Percentiles rank a stretch among this genome's conserved stretches.
Conservation (phyloP, 163 green algal genomes). For the Trebouxia gelatinosa region DNA sequence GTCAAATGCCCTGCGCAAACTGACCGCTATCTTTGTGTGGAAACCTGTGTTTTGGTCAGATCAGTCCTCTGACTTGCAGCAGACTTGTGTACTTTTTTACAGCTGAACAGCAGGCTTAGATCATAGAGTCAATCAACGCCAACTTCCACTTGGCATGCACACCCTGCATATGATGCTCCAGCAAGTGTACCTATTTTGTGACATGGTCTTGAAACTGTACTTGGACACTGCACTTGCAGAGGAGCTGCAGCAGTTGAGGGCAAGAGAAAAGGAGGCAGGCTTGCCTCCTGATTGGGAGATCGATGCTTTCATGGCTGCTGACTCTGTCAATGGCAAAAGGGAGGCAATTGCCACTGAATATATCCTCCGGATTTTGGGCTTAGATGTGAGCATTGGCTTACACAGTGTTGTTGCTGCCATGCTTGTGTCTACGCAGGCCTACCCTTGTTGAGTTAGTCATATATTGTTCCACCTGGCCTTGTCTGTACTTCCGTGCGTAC, state of each 20-base stretch:
- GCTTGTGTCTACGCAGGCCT: too few species aligned
- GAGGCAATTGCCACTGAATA: conserved; percentile 42
- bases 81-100: neutral
- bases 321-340: conserved; percentile 29
- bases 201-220: neutral
- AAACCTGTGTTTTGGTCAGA: neutral
- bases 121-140: neutral
- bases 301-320: conserved; percentile 58
- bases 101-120: neutral
- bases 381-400: too few species aligned
- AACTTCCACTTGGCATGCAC: too few species aligned
- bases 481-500: too few species aligned
- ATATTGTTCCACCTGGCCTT: too few species aligned
- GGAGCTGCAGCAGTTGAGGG: conserved; percentile 35
- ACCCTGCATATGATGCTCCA: neutral
- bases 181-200: neutral
- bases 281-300: conserved; percentile 59
- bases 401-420: too few species aligned
- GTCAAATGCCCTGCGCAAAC: neutral
- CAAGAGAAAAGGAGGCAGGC: conserved; percentile 37
- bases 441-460: too few species aligned
- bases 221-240: conserved; percentile 37
- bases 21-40: neutral
- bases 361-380: too few species aligned
- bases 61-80: too few species aligned